Base-by-base conservation (phyloP, 192 early-diverging fungal species). In the Radiomyces spectabilis region DNA sequence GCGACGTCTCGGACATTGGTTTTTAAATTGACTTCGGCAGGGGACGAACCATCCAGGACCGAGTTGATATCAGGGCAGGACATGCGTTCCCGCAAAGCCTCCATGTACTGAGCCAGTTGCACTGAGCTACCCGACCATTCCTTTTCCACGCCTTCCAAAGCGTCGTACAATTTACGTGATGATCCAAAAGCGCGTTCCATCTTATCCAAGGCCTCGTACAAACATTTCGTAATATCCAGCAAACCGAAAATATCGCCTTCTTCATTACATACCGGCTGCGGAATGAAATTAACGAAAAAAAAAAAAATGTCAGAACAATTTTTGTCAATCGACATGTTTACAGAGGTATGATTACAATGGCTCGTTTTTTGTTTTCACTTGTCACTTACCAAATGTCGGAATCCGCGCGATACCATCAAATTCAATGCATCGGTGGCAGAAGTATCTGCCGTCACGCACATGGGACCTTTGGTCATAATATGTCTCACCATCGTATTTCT, bases 21-120 rank as follows among this genome's bases (percentile, higher is more conserved):
- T 55, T 75, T 78, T 1, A 80, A 71, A n/a, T 71, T 71, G 12
- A 86, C 84, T 41, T 82, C 71, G 1, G 79, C 75, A 21, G 81
- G 81, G 19, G 72, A 66, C 13, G 69, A 52, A 31, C 75, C 73
- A 41, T 86, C 80, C 41, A 97, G 66, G 12, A 97, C 84, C 4
- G 85, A 78, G 41, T 77, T 86, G 51, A 97, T 73, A 64, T 93
- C 87, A 32, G 94, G 94, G 61, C 91, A 97, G 31, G 83, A 81
- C 80, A 94, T 91, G 54, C 84, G 78, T 57, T 89, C 83, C 35
- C 82, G 75, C 61, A 89, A 68, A 31, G 76, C 68, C 33, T 75
- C 79, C 53, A 86, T 75, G 57, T 86, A 89, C 60, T 73, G 76
- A 35, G 79, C 66, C 51, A 86, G 66, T 69, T 84, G 75, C 44